phyloP scores from a whole-genome alignment of 1,284 basidiomycete genomes.

The Fomitiporia mediterranea region DNA sequence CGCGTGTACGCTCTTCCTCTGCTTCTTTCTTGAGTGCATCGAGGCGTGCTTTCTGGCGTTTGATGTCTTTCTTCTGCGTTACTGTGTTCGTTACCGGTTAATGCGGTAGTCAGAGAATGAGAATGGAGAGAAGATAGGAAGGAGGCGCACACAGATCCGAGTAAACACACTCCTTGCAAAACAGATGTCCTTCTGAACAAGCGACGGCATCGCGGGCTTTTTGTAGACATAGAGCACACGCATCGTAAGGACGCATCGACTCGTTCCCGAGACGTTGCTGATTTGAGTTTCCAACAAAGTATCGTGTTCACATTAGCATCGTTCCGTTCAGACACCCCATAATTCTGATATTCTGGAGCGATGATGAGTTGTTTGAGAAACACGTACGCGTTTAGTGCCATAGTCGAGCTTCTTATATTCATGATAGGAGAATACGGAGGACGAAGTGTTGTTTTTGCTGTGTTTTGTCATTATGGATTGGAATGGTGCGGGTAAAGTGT shows the following conservation, averaged over 20 bases:
- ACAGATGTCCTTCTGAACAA: constrained; percentile 82
- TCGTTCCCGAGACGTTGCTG: constrained; percentile 86
- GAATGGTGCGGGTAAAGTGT: neutral
- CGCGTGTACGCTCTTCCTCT: constrained; percentile 64
- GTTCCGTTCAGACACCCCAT: too few species aligned
- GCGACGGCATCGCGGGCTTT: constrained; percentile 74
- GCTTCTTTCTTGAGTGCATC: constrained; percentile 71
- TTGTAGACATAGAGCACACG: constrained; percentile 81
- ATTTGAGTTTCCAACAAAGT: too few species aligned
- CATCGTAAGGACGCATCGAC: constrained; percentile 85
- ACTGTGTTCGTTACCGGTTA: constrained; percentile 38
- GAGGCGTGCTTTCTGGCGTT: constrained; percentile 74
- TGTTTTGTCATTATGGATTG: constrained; percentile 67
- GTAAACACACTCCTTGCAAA: constrained; percentile 86
- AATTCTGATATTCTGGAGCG: neutral
- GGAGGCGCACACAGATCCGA: constrained; percentile 72
- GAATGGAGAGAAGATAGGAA: constrained; percentile 12
- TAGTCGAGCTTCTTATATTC: constrained; percentile 81
- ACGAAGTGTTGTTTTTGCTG: constrained; percentile 85
- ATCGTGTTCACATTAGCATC: neutral
- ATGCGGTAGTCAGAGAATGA: constrained; percentile 10
- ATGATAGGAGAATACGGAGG: constrained; percentile 81
- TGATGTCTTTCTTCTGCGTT: constrained; percentile 86
- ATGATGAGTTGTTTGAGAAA: neutral
- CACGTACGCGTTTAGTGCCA: constrained; percentile 67